A percentile compares a stretch with the other conserved stretches of the same genome.
Evolutionary conservation across 1,139 yeast genomes (phyloP).

Genomic region (Nadsonia commutata): DNA sequence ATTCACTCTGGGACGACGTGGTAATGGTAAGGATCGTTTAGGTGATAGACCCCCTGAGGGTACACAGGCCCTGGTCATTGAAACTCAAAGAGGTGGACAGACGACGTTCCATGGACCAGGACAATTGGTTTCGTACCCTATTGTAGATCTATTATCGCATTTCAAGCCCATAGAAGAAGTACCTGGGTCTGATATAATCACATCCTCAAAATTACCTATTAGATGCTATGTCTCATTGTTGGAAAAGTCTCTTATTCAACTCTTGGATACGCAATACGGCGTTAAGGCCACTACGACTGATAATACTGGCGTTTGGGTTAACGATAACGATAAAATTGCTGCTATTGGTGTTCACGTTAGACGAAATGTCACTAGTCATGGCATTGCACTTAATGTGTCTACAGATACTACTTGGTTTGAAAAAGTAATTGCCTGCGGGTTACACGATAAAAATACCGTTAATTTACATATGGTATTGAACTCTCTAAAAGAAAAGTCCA

Average conservation of each 20-base stretch:
- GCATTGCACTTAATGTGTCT: slow-evolving; percentile 64
- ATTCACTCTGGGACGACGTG: slow-evolving; percentile 81
- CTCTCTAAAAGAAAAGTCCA: neutral
- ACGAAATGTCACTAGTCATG: slow-evolving; percentile 77
- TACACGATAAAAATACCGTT: slow-evolving; percentile 46
- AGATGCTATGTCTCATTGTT: slow-evolving; percentile 63
- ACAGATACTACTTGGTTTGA: slow-evolving; percentile 66
- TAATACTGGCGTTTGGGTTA: slow-evolving; percentile 76
- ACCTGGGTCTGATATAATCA: slow-evolving; percentile 3
- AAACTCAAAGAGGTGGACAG: slow-evolving; percentile 89
- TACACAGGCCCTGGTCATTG: slow-evolving; percentile 40
- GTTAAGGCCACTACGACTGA: slow-evolving; percentile 40
- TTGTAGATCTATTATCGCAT: slow-evolving; percentile 58
- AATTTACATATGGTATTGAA: slow-evolving; percentile 25
- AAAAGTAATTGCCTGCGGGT: slow-evolving; percentile 70
- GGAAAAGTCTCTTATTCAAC: slow-evolving; percentile 45
- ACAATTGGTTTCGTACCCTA: slow-evolving; percentile 74
- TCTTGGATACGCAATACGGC: slow-evolving; percentile 29
- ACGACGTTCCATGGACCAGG: slow-evolving; percentile 96
- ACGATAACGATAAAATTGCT: slow-evolving; percentile 53
- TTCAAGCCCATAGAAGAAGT: slow-evolving; percentile 15
- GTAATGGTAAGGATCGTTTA: slow-evolving; percentile 35
- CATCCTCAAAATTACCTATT: slow-evolving; percentile 32
- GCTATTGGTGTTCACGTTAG: slow-evolving; percentile 83
- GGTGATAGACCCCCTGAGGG: slow-evolving; percentile 21